Conservation (phyloP, 306 rosid genomes). For the Fagus sylvatica region DNA sequence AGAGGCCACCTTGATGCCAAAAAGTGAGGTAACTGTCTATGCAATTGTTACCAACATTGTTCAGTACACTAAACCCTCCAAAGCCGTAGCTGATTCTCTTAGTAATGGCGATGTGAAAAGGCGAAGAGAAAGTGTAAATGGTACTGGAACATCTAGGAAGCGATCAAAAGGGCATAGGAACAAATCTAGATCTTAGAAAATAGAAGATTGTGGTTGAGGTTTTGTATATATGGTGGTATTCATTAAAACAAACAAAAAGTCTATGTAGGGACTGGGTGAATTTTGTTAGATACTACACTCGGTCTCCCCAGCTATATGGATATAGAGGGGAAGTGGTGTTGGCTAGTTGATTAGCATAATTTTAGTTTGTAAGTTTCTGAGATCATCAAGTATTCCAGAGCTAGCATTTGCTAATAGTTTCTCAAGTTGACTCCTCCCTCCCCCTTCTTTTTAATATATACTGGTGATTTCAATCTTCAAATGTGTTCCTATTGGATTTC, state of each 20-base stretch:
- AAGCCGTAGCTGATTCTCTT: slow-evolving; percentile 42
- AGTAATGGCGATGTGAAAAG: slow-evolving; percentile 58
- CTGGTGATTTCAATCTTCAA: not conserved
- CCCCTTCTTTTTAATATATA: not conserved
- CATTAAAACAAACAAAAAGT: slow-evolving; percentile 31
- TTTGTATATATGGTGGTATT: slow-evolving; percentile 40
- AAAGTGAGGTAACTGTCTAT: slow-evolving; percentile 57
- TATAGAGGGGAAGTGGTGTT: not conserved
- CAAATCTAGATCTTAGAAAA: slow-evolving; percentile 45
- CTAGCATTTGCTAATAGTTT: not conserved
- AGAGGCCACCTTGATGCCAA: slow-evolving; percentile 46
- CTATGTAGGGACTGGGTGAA: slow-evolving; percentile 66
- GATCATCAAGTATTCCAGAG: not conserved
- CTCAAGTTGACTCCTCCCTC: not conserved
- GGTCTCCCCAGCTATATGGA: slow-evolving; percentile 28
- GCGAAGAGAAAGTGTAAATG: slow-evolving; percentile 37
- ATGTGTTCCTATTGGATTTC: no score
- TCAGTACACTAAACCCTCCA: slow-evolving; percentile 46
- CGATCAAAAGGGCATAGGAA: slow-evolving; percentile 61
- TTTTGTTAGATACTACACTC: slow-evolving; percentile 88
- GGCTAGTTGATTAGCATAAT: not conserved
- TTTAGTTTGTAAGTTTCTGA: not conserved
- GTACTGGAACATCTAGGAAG: slow-evolving; percentile 66
- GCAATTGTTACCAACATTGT: slow-evolving; percentile 76
- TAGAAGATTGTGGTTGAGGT: slow-evolving; percentile 29